phyloP scores from a whole-genome alignment of 192 early-diverging fungal genomes.

The Coemansia erecta region DNA sequence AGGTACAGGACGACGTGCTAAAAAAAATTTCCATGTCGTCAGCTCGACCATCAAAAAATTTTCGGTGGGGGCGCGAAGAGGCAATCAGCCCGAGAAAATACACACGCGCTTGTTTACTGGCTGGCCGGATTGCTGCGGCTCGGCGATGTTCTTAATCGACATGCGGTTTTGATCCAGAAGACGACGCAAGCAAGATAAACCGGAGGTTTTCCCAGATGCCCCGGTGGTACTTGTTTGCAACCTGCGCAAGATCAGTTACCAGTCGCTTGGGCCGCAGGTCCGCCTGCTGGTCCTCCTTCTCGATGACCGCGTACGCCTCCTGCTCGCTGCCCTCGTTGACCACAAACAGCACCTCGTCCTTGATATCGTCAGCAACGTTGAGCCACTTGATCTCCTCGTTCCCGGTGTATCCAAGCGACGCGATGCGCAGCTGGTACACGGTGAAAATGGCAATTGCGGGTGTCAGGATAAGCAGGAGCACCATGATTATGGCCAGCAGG shows the following conservation, averaged over 20 bases:
- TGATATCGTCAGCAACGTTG: slow-evolving; percentile 37
- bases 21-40: too few relatives aligned
- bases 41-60: too few relatives aligned
- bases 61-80: too few relatives aligned
- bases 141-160: too few relatives aligned
- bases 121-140: too few relatives aligned
- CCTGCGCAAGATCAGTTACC: slow-evolving; percentile 31
- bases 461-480: slow-evolving; percentile 37
- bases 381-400: slow-evolving; percentile 54
- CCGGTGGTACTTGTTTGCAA: slow-evolving; percentile 44
- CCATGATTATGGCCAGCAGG: slow-evolving; percentile 23
- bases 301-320: slow-evolving; percentile 23
- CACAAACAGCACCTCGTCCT: slow-evolving; percentile 43
- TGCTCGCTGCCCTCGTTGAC: slow-evolving; percentile 6
- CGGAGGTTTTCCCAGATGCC: slow-evolving; percentile 38
- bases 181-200: not conserved
- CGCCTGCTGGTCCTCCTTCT: slow-evolving; percentile 39
- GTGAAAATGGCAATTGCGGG: slow-evolving; percentile 39
- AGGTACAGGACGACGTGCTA: too few relatives aligned
- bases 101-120: too few relatives aligned
- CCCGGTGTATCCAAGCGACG: slow-evolving; percentile 41
- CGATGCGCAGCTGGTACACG: slow-evolving; percentile 46
- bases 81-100: too few relatives aligned
- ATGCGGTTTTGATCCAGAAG: too few relatives aligned
- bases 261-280: slow-evolving; percentile 23